Percentiles rank a stretch among this genome's conserved stretches.
These are phyloP conservation scores for Arabidopsis lyrata DNA, from an alignment of 441 rosid genomes.

Conservation along the genomic window DNA sequence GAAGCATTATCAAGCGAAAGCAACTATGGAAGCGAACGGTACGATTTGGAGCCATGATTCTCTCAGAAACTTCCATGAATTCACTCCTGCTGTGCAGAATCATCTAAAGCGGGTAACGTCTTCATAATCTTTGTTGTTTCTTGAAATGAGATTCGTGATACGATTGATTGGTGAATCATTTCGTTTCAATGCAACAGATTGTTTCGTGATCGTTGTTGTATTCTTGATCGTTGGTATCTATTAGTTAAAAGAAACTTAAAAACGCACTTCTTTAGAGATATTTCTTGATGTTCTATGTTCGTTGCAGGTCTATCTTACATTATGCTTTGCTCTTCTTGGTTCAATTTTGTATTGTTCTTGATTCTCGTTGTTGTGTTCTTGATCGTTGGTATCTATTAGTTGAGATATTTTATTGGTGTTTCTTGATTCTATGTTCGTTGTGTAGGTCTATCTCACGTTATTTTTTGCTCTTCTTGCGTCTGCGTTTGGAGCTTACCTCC, in stretches of 20 bases:
- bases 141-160: not conserved
- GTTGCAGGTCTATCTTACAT: conserved; percentile 69
- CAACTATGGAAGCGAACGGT: conserved; percentile 26
- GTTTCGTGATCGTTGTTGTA: not conserved
- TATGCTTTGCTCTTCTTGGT: conserved; percentile 70
- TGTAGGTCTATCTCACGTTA: conserved; percentile 73
- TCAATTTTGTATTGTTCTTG: not conserved
- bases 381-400: not conserved
- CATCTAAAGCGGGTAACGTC: conserved; percentile 53
- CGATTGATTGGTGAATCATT: not conserved
- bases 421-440: not conserved
- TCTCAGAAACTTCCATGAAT: conserved; percentile 57
- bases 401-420: not conserved
- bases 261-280: not conserved
- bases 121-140: not conserved
- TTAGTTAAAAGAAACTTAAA: not conserved
- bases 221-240: too few species aligned
- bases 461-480: conserved; percentile 73
- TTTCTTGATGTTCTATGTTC: not conserved
- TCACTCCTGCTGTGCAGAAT: conserved; percentile 57
- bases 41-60: conserved; percentile 44
- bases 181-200: not conserved
- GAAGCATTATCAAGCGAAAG: not conserved
- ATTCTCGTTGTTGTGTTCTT: not conserved
- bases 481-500: conserved; percentile 74